Conservation (phyloP, 1,284 basidiomycete genomes). For the Pseudozyma sp. region DNA sequence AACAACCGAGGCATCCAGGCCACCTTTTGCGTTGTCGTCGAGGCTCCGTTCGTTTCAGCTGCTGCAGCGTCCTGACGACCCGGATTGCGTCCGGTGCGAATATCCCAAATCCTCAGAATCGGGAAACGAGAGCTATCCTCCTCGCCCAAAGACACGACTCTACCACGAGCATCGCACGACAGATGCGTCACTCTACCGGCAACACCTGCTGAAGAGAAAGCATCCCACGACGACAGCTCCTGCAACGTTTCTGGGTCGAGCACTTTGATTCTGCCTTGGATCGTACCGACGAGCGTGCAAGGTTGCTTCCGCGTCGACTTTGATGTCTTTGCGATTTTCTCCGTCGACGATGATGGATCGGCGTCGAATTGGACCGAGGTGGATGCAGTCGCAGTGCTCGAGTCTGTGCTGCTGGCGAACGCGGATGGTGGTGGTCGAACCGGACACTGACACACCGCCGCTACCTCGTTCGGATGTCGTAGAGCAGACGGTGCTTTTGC, state of each 20-base stretch:
- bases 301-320: slow-evolving; percentile 20
- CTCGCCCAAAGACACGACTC: slow-evolving; percentile 56
- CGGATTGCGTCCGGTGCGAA: slow-evolving; percentile 37
- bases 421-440: slow-evolving; percentile 41
- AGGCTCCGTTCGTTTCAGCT: not conserved
- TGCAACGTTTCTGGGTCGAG: slow-evolving; percentile 54
- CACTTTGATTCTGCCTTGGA: slow-evolving; percentile 48
- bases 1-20: slow-evolving; percentile 53
- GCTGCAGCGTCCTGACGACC: not conserved
- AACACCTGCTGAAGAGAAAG: slow-evolving; percentile 41
- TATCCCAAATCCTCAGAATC: slow-evolving; percentile 63
- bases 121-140: slow-evolving; percentile 55
- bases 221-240: slow-evolving; percentile 53
- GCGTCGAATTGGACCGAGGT: slow-evolving; percentile 12
- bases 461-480: slow-evolving; percentile 47
- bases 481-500: slow-evolving; percentile 43
- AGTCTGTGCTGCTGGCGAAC: not conserved
- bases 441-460: slow-evolving; percentile 51
- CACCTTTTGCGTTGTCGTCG: slow-evolving; percentile 1
- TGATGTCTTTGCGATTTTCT: slow-evolving; percentile 1
- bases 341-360: slow-evolving; percentile 3
- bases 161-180: slow-evolving; percentile 49
- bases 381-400: slow-evolving; percentile 1
- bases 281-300: slow-evolving; percentile 53
- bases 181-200: slow-evolving; percentile 53